Base-by-base conservation (phyloP, 1,139 yeast genomes). In the Nakaseomyces delphensis region DNA sequence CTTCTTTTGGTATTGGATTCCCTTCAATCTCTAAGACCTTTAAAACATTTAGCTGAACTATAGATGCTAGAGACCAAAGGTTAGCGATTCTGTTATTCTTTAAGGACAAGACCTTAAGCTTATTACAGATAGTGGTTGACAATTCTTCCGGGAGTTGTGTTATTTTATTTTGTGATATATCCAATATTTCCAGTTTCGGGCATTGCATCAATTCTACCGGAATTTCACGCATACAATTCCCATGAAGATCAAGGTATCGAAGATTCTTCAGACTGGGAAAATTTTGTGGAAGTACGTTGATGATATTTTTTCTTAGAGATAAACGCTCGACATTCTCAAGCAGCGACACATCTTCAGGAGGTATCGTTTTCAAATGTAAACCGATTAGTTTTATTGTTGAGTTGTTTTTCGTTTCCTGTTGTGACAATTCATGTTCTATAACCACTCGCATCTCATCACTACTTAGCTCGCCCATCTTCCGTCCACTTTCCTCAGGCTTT, bases 1-100 rank as follows among this genome's bases (percentile, higher is more conserved):
- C 79, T 44, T 77, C 83, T 2, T 65, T 61, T 19, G 73, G 74
- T 11, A 83, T 67, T 1, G 87, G 86, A 50, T 84, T 83, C 30
- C 73, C 77, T n/a, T 76, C 77, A 4, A 82, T 68, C 55, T 83
- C 91, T n/a, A 84, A 65, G 41, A 81, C 72, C 46, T 74, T 71
- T 41, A 85, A 67, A 43, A 68, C 70, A 47, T 74, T 71, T 42
- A 85, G 67, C 42, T 69, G 71, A 2, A 66, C 60, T 50, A 84
- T 60, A 0, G 78, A 72, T 24, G 79, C 62, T 9, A 71, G 66
- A 1, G 78, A 76, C 7, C 86, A 79, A 15, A 84, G 63, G 38
- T 71, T 71, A 41, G 73, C 69, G 49, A 85, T 69, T 35, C 66
- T 65, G 61, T 85, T 85, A 48, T 74, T 73, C 45, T 78, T 78